Conservation (phyloP, 2,329 filamentous ascomycete genomes). For the Ophiocordyceps unilateralis region DNA sequence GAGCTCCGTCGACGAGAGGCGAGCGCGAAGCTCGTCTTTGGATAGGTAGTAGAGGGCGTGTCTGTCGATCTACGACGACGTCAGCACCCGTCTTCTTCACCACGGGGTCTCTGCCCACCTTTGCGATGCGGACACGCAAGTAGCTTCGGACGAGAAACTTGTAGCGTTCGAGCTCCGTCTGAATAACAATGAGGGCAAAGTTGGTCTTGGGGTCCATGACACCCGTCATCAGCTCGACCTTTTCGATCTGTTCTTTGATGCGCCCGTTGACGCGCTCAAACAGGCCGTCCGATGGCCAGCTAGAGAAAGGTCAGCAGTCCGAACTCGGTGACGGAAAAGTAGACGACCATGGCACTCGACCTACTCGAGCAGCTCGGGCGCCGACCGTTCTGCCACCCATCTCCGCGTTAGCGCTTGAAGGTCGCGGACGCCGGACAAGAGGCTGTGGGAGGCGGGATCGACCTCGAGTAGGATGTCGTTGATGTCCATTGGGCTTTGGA, state of each 20-base stretch:
- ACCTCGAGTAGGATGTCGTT: slow-evolving; percentile 65
- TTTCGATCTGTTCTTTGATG: slow-evolving; percentile 52
- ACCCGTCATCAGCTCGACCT: slow-evolving; percentile 60
- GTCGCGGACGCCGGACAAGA: slow-evolving; percentile 49
- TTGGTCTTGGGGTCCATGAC: slow-evolving; percentile 82
- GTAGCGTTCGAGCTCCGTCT: slow-evolving; percentile 88
- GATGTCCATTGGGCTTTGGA: slow-evolving; percentile 44
- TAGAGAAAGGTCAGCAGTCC: slow-evolving; percentile 9
- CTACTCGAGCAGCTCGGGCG: slow-evolving; percentile 75
- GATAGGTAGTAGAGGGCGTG: slow-evolving; percentile 59
- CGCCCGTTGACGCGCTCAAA: slow-evolving; percentile 68
- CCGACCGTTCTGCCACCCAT: slow-evolving; percentile 83
- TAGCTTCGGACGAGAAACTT: slow-evolving; percentile 81
- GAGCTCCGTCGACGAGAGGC: slow-evolving; percentile 62
- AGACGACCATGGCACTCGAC: neutral
- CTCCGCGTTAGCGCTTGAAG: slow-evolving; percentile 77
- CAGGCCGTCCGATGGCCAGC: slow-evolving; percentile 51
- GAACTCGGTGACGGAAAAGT: neutral
- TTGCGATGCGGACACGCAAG: slow-evolving; percentile 69
- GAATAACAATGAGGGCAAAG: slow-evolving; percentile 83
- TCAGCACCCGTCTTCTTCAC: neutral
- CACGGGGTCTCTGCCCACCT: slow-evolving; percentile 31
- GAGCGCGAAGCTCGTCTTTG: slow-evolving; percentile 31
- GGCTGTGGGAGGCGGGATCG: slow-evolving; percentile 37
- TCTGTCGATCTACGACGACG: slow-evolving; percentile 46